Base-by-base conservation (phyloP, 768 basidiomycete genomes). In the Termitomyces sp. region DNA sequence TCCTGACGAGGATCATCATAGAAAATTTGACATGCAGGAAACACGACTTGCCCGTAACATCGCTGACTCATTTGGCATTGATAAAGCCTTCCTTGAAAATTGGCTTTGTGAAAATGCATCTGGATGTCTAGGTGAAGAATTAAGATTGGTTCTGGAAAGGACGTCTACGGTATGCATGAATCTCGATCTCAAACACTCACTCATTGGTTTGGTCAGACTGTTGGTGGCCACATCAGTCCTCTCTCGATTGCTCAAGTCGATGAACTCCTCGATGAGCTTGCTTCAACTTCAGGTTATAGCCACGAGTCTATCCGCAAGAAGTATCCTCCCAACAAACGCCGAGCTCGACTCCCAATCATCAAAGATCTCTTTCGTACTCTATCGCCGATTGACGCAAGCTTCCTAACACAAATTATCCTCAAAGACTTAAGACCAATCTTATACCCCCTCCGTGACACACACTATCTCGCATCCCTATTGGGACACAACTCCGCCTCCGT, bases 401-500 rank as follows among this genome's bases (percentile, higher is more conserved):
- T 87, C 60, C 74, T 95, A 48, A 88, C 89, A 0, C 95, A 98
- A 66, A 87, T 96, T 61, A 89, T 98, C 58, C 80, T 96, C 36
- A 90, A 89, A 61, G 95, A 98, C 68, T 73, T 98, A 0, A 82
- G 87, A 30, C 93, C 93, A 8, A 68, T 95, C 1, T 68, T 95
- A 1, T 91, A 91, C 62, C 88, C 91, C 3, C 73, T 88, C 0
- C 79, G 80, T 14, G 76, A 72, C 33, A 74, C 70, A 22, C 79
- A 81, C 67, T 79, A 81, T 64, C 80, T 76, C 22, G 69, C 70
- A 26, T 81, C 82, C 40, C 68, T 93, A 45, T 72, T 76, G 49
- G 66, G 79, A 55, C 85, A 81, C 72, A 86, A 91, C 63, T 74
- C 79, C 48, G 73, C 77, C 22, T 77, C 88, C 14, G 76, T 86